A percentile compares a stretch with the other conserved stretches of the same genome.
Evolutionary conservation across 2,329 filamentous ascomycete genomes (phyloP).

Genomic region (Fusarium keratoplasticum): DNA sequence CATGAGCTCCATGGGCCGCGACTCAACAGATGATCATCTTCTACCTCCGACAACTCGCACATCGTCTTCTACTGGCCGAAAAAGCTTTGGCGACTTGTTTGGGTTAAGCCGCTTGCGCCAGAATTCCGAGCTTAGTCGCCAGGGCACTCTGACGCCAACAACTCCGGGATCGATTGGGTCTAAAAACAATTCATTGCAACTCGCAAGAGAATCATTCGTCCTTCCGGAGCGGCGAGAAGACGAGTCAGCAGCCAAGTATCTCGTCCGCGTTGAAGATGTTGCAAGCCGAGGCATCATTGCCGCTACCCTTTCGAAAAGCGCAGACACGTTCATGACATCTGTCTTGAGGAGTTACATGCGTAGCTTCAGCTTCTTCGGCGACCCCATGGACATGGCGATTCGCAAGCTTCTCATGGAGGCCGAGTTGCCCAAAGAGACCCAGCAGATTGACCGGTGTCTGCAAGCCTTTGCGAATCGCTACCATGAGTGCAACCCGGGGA

Average conservation of each 20-base stretch:
- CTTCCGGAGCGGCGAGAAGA: conserved; percentile 86
- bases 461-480: conserved; percentile 97
- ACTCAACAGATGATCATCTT: conserved; percentile 77
- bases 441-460: conserved; percentile 95
- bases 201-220: conserved; percentile 76
- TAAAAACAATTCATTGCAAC: conserved; percentile 85
- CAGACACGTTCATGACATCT: conserved; percentile 83
- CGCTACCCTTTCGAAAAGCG: conserved; percentile 85
- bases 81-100: conserved; percentile 92
- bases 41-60: conserved; percentile 76
- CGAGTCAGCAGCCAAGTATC: conserved; percentile 90
- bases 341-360: conserved; percentile 96
- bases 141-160: conserved; percentile 75
- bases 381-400: conserved; percentile 98
- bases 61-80: conserved; percentile 89
- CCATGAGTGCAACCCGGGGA: conserved; percentile 97
- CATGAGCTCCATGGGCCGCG: conserved; percentile 82
- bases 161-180: conserved; percentile 78
- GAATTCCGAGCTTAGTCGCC: conserved; percentile 78
- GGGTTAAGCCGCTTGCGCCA: conserved; percentile 82
- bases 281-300: conserved; percentile 87
- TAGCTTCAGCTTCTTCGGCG: conserved; percentile 93
- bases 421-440: conserved; percentile 94
- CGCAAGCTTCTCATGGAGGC: conserved; percentile 97
- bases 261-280: conserved; percentile 83